Evolutionary conservation across 2,329 filamentous ascomycete genomes (phyloP).

Genomic region (Fusarium ramigenum): DNA sequence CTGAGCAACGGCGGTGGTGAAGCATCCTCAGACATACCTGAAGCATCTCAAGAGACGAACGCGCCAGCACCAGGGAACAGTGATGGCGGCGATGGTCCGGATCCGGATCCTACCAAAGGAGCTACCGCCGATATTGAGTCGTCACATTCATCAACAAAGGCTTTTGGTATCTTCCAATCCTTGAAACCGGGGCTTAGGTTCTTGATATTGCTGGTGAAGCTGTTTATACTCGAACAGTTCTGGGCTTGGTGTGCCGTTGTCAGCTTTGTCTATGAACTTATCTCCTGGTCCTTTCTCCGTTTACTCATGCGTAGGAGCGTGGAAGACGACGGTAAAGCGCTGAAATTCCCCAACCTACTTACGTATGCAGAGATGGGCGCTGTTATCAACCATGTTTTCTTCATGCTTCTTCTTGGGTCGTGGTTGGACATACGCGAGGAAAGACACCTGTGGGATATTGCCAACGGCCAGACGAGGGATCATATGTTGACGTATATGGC

Average conservation of each 20-base stretch:
- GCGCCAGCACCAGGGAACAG: background rate
- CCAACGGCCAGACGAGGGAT: conserved; percentile 45
- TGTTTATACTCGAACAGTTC: background rate
- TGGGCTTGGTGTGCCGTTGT: background rate
- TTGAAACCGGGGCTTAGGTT: background rate
- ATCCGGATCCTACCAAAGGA: background rate
- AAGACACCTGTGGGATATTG: conserved; percentile 44
- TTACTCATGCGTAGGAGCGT: background rate
- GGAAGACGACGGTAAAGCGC: background rate
- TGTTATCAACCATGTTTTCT: background rate
- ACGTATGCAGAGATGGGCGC: background rate
- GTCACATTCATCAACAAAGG: background rate
- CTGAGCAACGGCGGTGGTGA: background rate
- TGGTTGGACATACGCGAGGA: conserved; percentile 37
- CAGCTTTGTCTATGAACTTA: background rate
- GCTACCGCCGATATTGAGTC: background rate
- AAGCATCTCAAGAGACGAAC: background rate
- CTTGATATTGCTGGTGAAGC: background rate
- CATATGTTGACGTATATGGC: conserved; percentile 38
- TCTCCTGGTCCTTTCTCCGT: background rate
- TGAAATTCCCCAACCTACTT: background rate
- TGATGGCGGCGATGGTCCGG: background rate
- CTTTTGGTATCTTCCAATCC: background rate
- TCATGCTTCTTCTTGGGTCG: conserved; percentile 23
- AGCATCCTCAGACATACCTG: background rate